Evolutionary conservation across 2,329 filamentous ascomycete species (phyloP).

Genomic region (Trichoderma sp.): DNA sequence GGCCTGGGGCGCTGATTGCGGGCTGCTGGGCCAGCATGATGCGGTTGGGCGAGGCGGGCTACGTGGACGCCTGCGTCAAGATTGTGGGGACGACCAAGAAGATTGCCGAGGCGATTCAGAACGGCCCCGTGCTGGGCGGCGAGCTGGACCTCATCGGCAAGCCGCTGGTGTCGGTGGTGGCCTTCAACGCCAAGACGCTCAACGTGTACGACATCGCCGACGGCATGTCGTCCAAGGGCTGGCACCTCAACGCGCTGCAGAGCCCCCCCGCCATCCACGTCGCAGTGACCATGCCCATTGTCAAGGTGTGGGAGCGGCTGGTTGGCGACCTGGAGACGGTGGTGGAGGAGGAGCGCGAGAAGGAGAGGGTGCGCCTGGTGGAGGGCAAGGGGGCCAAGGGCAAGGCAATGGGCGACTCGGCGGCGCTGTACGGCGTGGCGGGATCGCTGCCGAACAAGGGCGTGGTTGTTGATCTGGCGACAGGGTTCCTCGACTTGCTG

Average conservation of each 20-base stretch:
- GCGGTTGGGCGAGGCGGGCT: constrained; percentile 82
- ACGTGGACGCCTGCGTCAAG: constrained; percentile 80
- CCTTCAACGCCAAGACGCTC: constrained; percentile 80
- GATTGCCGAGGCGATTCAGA: constrained; percentile 72
- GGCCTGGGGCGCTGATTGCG: constrained; percentile 90
- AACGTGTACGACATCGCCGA: constrained; percentile 95
- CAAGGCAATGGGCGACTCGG: constrained; percentile 74
- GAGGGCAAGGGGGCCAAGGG: constrained; percentile 68
- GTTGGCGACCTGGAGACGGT: constrained; percentile 70
- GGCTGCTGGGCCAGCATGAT: constrained; percentile 95
- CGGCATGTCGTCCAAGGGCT: constrained; percentile 78
- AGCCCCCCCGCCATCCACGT: constrained; percentile 90
- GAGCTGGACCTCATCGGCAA: constrained; percentile 81
- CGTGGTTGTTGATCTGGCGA: constrained; percentile 86
- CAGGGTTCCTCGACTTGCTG: constrained; percentile 86
- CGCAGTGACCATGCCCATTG: constrained; percentile 86
- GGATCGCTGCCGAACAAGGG: constrained; percentile 95
- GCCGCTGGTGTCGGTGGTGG: constrained; percentile 86
- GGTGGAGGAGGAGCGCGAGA: constrained; percentile 74
- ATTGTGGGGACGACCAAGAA: constrained; percentile 88
- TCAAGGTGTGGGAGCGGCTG: constrained; percentile 77
- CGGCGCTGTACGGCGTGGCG: constrained; percentile 91
- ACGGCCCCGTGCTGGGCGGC: constrained; percentile 65
- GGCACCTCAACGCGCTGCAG: constrained; percentile 95
- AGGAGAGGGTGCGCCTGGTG: constrained; percentile 70